These are phyloP conservation scores for Neonectria sp. DNA, from an alignment of 2,329 filamentous ascomycete genomes.

Conservation along the genomic window DNA sequence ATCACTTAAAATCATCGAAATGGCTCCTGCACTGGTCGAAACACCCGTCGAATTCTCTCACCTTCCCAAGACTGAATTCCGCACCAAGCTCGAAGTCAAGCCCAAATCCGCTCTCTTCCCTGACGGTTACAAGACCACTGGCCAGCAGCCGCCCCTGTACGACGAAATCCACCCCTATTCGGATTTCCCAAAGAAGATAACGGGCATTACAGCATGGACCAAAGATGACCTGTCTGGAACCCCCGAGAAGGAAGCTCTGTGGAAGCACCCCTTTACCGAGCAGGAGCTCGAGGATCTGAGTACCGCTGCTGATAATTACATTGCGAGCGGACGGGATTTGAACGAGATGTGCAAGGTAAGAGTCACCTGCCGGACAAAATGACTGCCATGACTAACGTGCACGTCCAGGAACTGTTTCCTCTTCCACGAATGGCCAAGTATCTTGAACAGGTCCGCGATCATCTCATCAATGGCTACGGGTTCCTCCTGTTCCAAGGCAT, in stretches of 20 bases:
- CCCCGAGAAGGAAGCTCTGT: constrained; percentile 68
- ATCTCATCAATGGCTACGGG: constrained; percentile 81
- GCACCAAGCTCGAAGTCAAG: constrained; percentile 8
- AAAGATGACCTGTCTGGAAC: constrained; percentile 73
- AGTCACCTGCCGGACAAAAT: constrained; percentile 1
- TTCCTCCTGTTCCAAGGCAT: constrained; percentile 93
- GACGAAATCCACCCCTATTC: constrained; percentile 76
- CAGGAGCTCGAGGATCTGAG: constrained; percentile 10
- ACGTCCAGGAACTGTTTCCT: constrained; percentile 53
- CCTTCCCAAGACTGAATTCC: constrained; percentile 4
- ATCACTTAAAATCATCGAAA: constrained; percentile 3
- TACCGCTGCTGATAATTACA: constrained; percentile 20
- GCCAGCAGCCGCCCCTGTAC: constrained; percentile 80
- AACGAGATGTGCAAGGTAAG: not conserved
- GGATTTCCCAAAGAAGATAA: constrained; percentile 79
- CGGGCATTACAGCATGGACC: constrained; percentile 81
- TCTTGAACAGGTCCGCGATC: constrained; percentile 53
- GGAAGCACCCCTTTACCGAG: constrained; percentile 79
- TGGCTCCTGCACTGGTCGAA: constrained; percentile 2
- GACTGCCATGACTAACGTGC: constrained; percentile 8
- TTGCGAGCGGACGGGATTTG: constrained; percentile 25
- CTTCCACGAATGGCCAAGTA: constrained; percentile 50
- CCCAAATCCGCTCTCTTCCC: constrained; percentile 56
- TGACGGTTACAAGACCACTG: constrained; percentile 69
- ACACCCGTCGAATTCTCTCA: constrained; percentile 4